These are phyloP conservation scores for Opeltia flavorubescens DNA, from an alignment of 495 filamentous ascomycete genomes.

Conservation along the genomic window DNA sequence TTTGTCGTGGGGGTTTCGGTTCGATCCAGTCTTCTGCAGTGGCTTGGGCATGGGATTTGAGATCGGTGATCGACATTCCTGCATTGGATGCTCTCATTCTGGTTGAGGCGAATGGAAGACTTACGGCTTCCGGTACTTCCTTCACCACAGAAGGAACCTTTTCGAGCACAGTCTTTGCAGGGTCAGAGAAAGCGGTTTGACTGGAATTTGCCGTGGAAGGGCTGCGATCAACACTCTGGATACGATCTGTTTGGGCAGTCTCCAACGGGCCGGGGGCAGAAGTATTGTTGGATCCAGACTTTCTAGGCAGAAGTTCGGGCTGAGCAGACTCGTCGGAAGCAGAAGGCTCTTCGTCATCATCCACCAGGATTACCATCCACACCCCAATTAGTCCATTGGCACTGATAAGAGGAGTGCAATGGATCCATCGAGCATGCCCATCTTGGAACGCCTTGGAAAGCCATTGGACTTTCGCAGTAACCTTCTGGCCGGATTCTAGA, in stretches of 20 bases:
- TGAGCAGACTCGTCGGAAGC: background rate
- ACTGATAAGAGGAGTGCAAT: conserved; percentile 46
- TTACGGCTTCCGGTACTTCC: background rate
- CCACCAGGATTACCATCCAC: conserved; percentile 49
- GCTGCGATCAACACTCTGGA: background rate
- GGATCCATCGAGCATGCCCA: conserved; percentile 41
- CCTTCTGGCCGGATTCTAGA: conserved; percentile 42
- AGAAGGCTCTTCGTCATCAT: conserved; percentile 23
- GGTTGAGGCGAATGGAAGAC: background rate
- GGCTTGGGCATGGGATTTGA: background rate
- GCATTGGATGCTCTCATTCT: background rate
- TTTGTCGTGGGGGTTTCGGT: background rate
- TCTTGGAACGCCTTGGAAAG: conserved; percentile 27
- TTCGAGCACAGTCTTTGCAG: background rate
- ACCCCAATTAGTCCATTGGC: conserved; percentile 44
- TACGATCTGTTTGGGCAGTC: background rate
- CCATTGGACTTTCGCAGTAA: conserved; percentile 53
- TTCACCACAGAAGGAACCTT: background rate
- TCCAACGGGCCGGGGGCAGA: background rate
- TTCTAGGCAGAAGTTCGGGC: background rate
- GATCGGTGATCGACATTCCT: background rate
- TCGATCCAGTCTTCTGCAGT: background rate
- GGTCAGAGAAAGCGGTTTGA: background rate
- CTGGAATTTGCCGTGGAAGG: background rate
- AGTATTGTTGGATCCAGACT: background rate